Percentiles rank a stretch among this genome's conserved stretches.
phyloP scores from a whole-genome alignment of 1,139 yeast species.

The Suhomyces terraborum region DNA sequence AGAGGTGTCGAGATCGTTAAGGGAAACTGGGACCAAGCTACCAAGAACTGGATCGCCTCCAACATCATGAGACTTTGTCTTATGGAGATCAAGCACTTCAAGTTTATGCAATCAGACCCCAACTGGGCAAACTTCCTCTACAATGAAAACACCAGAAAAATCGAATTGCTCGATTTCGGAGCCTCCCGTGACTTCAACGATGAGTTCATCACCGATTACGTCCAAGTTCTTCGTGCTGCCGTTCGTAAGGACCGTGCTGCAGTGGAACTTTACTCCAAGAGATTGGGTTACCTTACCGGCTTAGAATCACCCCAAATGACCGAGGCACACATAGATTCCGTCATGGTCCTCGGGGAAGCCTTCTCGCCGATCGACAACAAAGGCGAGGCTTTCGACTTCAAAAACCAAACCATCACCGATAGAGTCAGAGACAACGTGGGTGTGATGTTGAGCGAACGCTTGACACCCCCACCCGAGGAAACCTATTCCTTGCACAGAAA shows the following conservation, averaged over 20 bases:
- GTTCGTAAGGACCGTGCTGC: slow-evolving; percentile 65
- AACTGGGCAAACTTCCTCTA: slow-evolving; percentile 98
- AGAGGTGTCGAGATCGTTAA: slow-evolving; percentile 81
- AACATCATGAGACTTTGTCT: slow-evolving; percentile 86
- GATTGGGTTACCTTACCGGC: slow-evolving; percentile 90
- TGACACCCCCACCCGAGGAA: slow-evolving; percentile 98
- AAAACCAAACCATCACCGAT: slow-evolving; percentile 87
- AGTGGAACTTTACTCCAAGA: slow-evolving; percentile 65
- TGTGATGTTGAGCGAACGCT: slow-evolving; percentile 85
- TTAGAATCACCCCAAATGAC: slow-evolving; percentile 83
- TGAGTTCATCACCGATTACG: slow-evolving; percentile 69
- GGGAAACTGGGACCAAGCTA: slow-evolving; percentile 72
- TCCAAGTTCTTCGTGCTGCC: slow-evolving; percentile 75
- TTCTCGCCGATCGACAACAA: slow-evolving; percentile 58
- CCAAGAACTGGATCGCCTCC: slow-evolving; percentile 79
- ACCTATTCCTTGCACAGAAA: slow-evolving; percentile 94
- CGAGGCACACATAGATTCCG: slow-evolving; percentile 91
- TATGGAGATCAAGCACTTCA: slow-evolving; percentile 78
- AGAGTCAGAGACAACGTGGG: slow-evolving; percentile 85
- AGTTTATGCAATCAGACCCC: slow-evolving; percentile 98
- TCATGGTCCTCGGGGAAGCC: slow-evolving; percentile 90
- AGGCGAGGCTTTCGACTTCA: slow-evolving; percentile 65
- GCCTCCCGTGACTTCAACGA: slow-evolving; percentile 82
- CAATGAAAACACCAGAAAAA: slow-evolving; percentile 61
- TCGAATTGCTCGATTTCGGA: slow-evolving; percentile 92